These are phyloP conservation scores for Sporothrix sp. DNA, from an alignment of 2,329 filamentous ascomycete species.

Conservation along the genomic window DNA sequence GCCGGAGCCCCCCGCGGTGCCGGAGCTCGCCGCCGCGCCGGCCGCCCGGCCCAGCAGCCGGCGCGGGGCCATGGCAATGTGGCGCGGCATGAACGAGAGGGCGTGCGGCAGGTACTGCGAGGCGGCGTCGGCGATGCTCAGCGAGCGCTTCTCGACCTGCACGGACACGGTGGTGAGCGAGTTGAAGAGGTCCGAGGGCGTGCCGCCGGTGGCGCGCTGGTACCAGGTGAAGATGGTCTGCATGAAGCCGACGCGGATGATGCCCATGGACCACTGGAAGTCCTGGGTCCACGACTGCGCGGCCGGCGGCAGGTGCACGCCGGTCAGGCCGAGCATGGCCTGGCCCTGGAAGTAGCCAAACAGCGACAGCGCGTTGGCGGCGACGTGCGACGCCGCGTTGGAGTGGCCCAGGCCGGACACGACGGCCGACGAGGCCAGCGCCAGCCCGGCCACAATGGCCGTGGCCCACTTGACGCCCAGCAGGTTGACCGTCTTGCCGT, in stretches of 20 bases:
- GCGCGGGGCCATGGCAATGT: slow-evolving; percentile 29
- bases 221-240: slow-evolving; percentile 80
- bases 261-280: slow-evolving; percentile 88
- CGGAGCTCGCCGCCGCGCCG: no score
- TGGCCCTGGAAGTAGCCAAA: slow-evolving; percentile 84
- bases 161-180: slow-evolving; percentile 61
- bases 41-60: slow-evolving; percentile 22
- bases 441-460: slow-evolving; percentile 66
- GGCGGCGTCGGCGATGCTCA: slow-evolving; percentile 25
- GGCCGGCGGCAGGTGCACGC: slow-evolving; percentile 66
- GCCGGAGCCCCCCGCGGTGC: no score
- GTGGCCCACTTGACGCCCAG: slow-evolving; percentile 72
- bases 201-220: slow-evolving; percentile 73
- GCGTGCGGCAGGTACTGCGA: slow-evolving; percentile 30
- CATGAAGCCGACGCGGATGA: slow-evolving; percentile 69
- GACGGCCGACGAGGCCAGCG: slow-evolving; percentile 64
- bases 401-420: slow-evolving; percentile 76
- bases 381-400: slow-evolving; percentile 79
- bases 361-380: slow-evolving; percentile 71
- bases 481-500: slow-evolving; percentile 75
- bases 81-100: slow-evolving; percentile 30
- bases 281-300: slow-evolving; percentile 83
- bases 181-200: slow-evolving; percentile 62
- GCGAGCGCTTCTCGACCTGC: slow-evolving; percentile 52
- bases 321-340: slow-evolving; percentile 70